These are phyloP conservation scores for Podaxis sp. DNA, from an alignment of 768 basidiomycete species.

Conservation along the genomic window DNA sequence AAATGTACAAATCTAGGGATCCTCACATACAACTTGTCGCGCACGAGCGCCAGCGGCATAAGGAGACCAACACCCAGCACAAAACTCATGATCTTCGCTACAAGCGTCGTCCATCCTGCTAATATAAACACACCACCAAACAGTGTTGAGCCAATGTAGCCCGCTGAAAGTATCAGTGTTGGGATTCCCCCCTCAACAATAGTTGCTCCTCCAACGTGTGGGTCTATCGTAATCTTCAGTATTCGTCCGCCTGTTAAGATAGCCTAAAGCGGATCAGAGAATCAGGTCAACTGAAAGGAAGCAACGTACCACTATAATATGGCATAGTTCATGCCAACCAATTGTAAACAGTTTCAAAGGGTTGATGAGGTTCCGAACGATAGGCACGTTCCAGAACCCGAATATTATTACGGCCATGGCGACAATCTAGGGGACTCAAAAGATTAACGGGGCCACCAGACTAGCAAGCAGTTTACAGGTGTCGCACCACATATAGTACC, in stretches of 20 bases:
- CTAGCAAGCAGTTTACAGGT: conserved; percentile 8
- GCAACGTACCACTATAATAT: conserved; percentile 66
- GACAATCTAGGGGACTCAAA: conserved; percentile 51
- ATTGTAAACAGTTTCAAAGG: conserved; percentile 87
- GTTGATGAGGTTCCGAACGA: conserved; percentile 73
- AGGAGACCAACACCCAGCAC: conserved; percentile 84
- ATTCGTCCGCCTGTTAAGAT: conserved; percentile 79
- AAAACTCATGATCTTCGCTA: conserved; percentile 91
- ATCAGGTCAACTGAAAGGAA: background rate
- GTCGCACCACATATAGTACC: conserved; percentile 71
- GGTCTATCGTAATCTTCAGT: conserved; percentile 80
- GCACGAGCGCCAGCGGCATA: conserved; percentile 81
- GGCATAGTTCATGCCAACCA: conserved; percentile 87
- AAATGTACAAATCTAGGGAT: background rate
- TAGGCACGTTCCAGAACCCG: conserved; percentile 85
- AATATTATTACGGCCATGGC: conserved; percentile 86
- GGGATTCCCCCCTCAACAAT: conserved; percentile 78
- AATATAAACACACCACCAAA: conserved; percentile 82
- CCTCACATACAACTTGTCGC: conserved; percentile 79
- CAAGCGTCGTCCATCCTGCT: conserved; percentile 84
- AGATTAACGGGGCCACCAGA: background rate
- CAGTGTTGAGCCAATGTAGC: conserved; percentile 81
- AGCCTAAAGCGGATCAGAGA: conserved; percentile 41
- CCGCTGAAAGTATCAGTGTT: conserved; percentile 68
- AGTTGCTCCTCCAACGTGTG: conserved; percentile 73